These are phyloP conservation scores for Elaeagnus macrophylla DNA, from an alignment of 306 rosid genomes.

Conservation along the genomic window DNA sequence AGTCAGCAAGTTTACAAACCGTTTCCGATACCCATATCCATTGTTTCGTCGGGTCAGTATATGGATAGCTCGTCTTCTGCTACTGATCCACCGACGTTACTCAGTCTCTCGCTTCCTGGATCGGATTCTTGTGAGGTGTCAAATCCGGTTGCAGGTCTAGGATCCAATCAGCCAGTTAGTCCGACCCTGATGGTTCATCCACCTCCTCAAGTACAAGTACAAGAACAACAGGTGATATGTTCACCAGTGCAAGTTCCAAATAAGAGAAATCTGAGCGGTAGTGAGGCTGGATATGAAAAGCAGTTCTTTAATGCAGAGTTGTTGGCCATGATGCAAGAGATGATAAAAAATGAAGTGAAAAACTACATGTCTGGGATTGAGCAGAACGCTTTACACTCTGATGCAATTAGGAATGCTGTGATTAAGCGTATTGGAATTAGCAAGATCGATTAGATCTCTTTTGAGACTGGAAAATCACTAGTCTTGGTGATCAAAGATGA, in stretches of 20 bases:
- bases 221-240: not conserved
- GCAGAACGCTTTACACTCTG: conserved; percentile 46
- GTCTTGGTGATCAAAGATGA: conserved; percentile 9
- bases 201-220: not conserved
- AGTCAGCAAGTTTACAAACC: conserved; percentile 21
- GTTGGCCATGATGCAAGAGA: conserved; percentile 62
- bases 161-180: conserved; percentile 1
- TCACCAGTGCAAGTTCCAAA: not conserved
- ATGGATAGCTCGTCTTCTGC: conserved; percentile 23
- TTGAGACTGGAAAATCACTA: not conserved
- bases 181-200: conserved; percentile 6
- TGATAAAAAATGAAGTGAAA: conserved; percentile 70
- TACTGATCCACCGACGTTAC: conserved; percentile 58
- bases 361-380: conserved; percentile 70
- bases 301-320: conserved; percentile 56
- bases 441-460: conserved; percentile 44
- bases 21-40: conserved; percentile 9
- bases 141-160: conserved; percentile 6
- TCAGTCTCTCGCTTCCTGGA: conserved; percentile 63
- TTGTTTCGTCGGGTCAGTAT: conserved; percentile 13
- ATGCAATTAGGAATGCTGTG: conserved; percentile 49
- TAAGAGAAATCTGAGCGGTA: not conserved
- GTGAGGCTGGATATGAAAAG: conserved; percentile 24
- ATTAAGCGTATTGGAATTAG: conserved; percentile 48
- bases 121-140: conserved; percentile 20